Evolutionary conservation across 495 filamentous ascomycete genomes (phyloP).

Genomic region (Opeltia flavorubescens): DNA sequence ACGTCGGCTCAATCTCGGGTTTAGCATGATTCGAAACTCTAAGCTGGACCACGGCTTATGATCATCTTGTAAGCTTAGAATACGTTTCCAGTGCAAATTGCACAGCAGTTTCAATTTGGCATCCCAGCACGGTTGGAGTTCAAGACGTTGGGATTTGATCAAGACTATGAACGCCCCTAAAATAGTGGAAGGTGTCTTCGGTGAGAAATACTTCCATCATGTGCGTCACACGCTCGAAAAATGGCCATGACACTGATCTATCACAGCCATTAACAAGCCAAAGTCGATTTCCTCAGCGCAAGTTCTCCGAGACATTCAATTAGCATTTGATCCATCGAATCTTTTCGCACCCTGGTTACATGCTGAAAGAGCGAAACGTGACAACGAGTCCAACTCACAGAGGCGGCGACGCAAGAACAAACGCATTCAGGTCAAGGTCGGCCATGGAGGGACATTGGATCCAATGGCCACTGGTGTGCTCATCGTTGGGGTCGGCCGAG

Average conservation of each 20-base stretch:
- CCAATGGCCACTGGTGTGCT: constrained; percentile 88
- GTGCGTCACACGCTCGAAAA: not conserved
- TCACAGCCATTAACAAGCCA: constrained; percentile 81
- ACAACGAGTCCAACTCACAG: constrained; percentile 38
- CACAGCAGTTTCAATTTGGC: too few relatives aligned
- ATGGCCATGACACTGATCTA: not conserved
- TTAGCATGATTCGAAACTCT: too few relatives aligned
- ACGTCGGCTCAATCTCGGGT: too few relatives aligned
- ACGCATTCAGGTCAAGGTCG: constrained; percentile 70
- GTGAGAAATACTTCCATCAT: constrained; percentile 24
- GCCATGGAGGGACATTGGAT: constrained; percentile 92
- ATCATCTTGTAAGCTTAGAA: too few relatives aligned
- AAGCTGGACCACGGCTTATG: too few relatives aligned
- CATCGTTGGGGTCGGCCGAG: constrained; percentile 72
- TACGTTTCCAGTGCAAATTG: too few relatives aligned
- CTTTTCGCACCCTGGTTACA: constrained; percentile 63
- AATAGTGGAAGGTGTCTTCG: constrained; percentile 63
- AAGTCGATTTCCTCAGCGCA: constrained; percentile 70
- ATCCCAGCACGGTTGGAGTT: too few relatives aligned
- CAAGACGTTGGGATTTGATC: too few relatives aligned
- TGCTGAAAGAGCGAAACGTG: constrained; percentile 36
- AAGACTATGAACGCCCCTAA: constrained; percentile 37
- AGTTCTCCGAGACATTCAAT: constrained; percentile 71
- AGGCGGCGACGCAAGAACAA: constrained; percentile 34
- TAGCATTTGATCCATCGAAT: constrained; percentile 63